Percentiles rank a stretch among this genome's conserved stretches.
These are phyloP conservation scores for Colletotrichum godetiae DNA, from an alignment of 2,329 filamentous ascomycete species.

Conservation along the genomic window DNA sequence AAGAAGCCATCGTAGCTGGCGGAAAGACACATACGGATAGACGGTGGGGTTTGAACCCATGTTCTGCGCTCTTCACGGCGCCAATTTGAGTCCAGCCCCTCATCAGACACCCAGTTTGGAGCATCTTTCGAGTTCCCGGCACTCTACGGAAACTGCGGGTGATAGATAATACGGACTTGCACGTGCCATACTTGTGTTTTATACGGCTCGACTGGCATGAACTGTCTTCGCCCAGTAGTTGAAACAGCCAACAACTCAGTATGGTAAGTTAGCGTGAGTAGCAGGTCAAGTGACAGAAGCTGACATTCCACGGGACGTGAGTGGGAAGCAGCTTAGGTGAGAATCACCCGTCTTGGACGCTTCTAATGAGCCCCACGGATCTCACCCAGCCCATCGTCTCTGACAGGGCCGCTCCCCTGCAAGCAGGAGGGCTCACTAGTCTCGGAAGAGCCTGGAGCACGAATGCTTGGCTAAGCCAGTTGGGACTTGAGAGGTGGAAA, in stretches of 20 bases:
- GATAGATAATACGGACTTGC: background rate
- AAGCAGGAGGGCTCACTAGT: background rate
- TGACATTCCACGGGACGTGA: constrained; percentile 11
- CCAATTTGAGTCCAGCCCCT: background rate
- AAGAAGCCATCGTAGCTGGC: background rate
- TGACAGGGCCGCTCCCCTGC: background rate
- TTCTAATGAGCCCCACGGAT: background rate
- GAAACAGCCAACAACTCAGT: background rate
- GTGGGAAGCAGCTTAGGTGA: background rate
- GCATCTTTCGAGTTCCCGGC: background rate
- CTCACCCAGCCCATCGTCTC: background rate
- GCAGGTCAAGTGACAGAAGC: constrained; percentile 23
- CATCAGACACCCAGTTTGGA: background rate
- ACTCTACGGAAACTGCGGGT: background rate
- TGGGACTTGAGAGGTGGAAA: background rate
- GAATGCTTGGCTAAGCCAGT: background rate
- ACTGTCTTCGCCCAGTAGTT: background rate
- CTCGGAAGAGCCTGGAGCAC: background rate
- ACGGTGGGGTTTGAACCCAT: background rate
- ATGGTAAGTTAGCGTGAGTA: background rate
- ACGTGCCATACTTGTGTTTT: background rate
- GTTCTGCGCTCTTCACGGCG: background rate
- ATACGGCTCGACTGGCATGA: background rate
- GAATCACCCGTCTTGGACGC: background rate
- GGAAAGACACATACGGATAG: background rate